A percentile compares a stretch with the other conserved stretches of the same genome.
Conservation (phyloP, 768 basidiomycete species). For the Royoungia palumana region DNA sequence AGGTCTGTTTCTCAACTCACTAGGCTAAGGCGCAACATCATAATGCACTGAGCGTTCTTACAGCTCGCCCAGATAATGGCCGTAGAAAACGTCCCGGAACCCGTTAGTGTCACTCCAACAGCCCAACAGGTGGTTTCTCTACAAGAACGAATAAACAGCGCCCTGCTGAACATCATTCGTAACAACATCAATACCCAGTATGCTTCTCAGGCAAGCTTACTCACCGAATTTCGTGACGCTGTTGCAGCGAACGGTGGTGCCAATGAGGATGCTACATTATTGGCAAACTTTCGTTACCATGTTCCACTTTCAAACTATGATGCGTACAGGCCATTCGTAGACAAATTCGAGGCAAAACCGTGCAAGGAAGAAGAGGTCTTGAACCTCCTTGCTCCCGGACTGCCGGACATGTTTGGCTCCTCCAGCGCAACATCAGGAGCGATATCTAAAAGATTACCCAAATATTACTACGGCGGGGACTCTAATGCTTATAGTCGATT, state of each 20-base stretch:
- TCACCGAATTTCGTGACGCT: not conserved
- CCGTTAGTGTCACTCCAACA: too few relatives aligned
- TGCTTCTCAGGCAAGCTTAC: not conserved
- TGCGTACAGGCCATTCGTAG: conserved; percentile 2
- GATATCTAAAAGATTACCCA: not conserved
- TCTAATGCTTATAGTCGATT: too few relatives aligned
- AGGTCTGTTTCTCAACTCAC: too few relatives aligned
- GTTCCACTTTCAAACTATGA: conserved; percentile 4
- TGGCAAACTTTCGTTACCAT: not conserved
- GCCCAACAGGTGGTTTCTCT: too few relatives aligned
- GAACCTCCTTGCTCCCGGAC: conserved; percentile 3
- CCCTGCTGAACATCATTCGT: too few relatives aligned
- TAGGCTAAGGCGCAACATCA: too few relatives aligned
- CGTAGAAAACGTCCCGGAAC: too few relatives aligned
- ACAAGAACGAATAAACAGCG: too few relatives aligned
- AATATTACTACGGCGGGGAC: not conserved
- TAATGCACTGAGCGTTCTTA: too few relatives aligned
- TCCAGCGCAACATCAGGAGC: conserved; percentile 3
- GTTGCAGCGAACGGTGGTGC: not conserved
- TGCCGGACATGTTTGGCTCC: not conserved
- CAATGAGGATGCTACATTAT: not conserved
- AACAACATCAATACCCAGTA: not conserved
- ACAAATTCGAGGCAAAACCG: conserved; percentile 1
- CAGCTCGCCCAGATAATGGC: too few relatives aligned
- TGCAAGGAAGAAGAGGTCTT: conserved; percentile 7